A percentile compares a stretch with the other conserved stretches of the same genome.
Conservation (phyloP, 1,284 basidiomycete genomes). For the Vanrija sp. region DNA sequence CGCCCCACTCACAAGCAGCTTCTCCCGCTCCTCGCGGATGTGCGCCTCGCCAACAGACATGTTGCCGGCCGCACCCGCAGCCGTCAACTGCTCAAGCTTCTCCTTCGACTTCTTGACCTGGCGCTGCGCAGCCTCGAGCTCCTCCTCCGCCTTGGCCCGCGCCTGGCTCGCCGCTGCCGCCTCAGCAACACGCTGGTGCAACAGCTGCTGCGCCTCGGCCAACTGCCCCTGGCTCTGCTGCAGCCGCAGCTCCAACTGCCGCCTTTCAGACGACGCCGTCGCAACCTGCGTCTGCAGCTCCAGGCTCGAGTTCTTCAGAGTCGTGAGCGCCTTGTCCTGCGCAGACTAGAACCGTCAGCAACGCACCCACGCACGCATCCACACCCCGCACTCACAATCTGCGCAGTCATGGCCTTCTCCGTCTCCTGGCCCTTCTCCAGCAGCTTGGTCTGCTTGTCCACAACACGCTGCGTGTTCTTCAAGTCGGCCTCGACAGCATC, state of each 20-base stretch:
- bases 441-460: slow-evolving; percentile 74
- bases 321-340: slow-evolving; percentile 53
- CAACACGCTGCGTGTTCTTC: slow-evolving; percentile 60
- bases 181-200: slow-evolving; percentile 45
- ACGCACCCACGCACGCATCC: neutral
- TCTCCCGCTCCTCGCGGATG: slow-evolving; percentile 55
- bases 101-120: slow-evolving; percentile 42
- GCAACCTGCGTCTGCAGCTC: slow-evolving; percentile 50
- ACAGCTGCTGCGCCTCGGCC: slow-evolving; percentile 46
- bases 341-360: slow-evolving; percentile 49
- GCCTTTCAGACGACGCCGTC: slow-evolving; percentile 42
- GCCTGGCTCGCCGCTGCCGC: slow-evolving; percentile 40
- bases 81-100: slow-evolving; percentile 40
- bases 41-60: slow-evolving; percentile 54
- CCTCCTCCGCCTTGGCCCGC: slow-evolving; percentile 44
- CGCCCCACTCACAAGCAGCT: slow-evolving; percentile 60
- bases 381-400: slow-evolving; percentile 55
- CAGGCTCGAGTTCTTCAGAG: slow-evolving; percentile 51
- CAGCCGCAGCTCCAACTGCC: slow-evolving; percentile 35
- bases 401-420: slow-evolving; percentile 59
- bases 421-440: slow-evolving; percentile 67
- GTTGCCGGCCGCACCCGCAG: slow-evolving; percentile 23
- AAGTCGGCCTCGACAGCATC: slow-evolving; percentile 76
- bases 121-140: slow-evolving; percentile 36
- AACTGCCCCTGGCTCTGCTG: slow-evolving; percentile 45